phyloP scores from a whole-genome alignment of 2,329 filamentous ascomycete species.

The Chaetomium strumarium region DNA sequence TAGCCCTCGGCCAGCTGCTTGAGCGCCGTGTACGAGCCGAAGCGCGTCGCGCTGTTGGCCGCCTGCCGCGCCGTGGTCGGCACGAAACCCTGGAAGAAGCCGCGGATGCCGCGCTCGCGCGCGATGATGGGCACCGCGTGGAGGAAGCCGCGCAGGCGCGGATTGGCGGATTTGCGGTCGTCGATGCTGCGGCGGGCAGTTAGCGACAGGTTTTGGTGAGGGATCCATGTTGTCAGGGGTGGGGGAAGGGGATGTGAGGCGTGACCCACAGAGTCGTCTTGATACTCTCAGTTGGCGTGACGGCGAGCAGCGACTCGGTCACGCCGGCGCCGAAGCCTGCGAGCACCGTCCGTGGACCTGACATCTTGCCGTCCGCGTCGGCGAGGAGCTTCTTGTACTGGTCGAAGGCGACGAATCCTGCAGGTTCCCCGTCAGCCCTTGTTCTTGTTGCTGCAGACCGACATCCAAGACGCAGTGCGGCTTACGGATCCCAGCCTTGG shows the following conservation, averaged over 20 bases:
- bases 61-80: constrained; percentile 92
- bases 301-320: constrained; percentile 86
- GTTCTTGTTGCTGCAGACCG: neutral
- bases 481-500: constrained; percentile 91
- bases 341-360: constrained; percentile 82
- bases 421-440: neutral
- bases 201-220: neutral
- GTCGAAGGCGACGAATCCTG: constrained; percentile 92
- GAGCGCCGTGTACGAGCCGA: constrained; percentile 83
- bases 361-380: constrained; percentile 81
- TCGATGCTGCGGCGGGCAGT: constrained; percentile 62
- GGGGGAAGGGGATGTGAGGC: neutral
- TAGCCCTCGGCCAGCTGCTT: constrained; percentile 90
- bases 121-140: constrained; percentile 84
- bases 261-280: constrained; percentile 85
- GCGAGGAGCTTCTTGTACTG: constrained; percentile 80
- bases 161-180: constrained; percentile 79
- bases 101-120: constrained; percentile 77
- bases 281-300: constrained; percentile 96
- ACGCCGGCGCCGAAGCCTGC: constrained; percentile 93
- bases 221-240: neutral
- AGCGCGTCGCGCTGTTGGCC: constrained; percentile 87
- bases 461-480: constrained; percentile 17
- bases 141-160: constrained; percentile 85
- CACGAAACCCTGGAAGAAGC: constrained; percentile 95